phyloP scores from a whole-genome alignment of 257 asterid genomes.

The Linderniella brevidens region DNA sequence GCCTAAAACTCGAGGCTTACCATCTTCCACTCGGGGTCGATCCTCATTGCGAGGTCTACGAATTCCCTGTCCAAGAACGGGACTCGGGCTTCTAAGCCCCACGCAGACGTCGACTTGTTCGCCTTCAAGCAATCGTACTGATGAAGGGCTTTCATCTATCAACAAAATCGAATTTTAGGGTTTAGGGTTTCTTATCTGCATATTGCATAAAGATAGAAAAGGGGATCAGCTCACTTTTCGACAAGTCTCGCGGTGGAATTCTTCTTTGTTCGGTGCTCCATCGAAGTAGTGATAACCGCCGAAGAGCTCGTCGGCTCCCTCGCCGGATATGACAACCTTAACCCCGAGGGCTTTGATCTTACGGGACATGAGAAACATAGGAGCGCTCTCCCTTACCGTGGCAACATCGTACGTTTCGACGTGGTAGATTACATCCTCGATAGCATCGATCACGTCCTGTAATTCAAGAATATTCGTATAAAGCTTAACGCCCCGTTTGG shows the following conservation, averaged over 20 bases:
- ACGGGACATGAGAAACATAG: slow-evolving; percentile 96
- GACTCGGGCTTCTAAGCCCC: slow-evolving; percentile 97
- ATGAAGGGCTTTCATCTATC: slow-evolving; percentile 90
- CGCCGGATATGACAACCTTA: slow-evolving; percentile 93
- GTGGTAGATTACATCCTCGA: slow-evolving; percentile 93
- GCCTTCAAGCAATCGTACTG: slow-evolving; percentile 92
- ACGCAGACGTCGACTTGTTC: slow-evolving; percentile 87
- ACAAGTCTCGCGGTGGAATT: slow-evolving; percentile 75
- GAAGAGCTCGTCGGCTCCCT: slow-evolving; percentile 96
- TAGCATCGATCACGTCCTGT: slow-evolving; percentile 94
- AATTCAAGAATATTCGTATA: no score
- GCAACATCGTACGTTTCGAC: slow-evolving; percentile 91
- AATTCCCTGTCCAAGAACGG: slow-evolving; percentile 91
- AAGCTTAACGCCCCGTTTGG: no score
- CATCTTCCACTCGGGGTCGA: slow-evolving; percentile 88
- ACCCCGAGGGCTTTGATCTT: slow-evolving; percentile 93
- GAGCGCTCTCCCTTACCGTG: slow-evolving; percentile 93
- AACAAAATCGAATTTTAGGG: not conserved
- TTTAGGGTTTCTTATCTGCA: not conserved
- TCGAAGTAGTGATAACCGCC: slow-evolving; percentile 94
- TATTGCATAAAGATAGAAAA: not conserved
- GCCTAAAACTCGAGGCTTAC: slow-evolving; percentile 14
- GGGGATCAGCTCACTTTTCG: slow-evolving; percentile 35
- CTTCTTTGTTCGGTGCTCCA: slow-evolving; percentile 92
- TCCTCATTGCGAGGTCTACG: slow-evolving; percentile 72